A percentile compares a stretch with the other conserved stretches of the same genome.
Evolutionary conservation across 176 grass and related monocot genomes (phyloP).

Genomic region (Guadua angustifolia): DNA sequence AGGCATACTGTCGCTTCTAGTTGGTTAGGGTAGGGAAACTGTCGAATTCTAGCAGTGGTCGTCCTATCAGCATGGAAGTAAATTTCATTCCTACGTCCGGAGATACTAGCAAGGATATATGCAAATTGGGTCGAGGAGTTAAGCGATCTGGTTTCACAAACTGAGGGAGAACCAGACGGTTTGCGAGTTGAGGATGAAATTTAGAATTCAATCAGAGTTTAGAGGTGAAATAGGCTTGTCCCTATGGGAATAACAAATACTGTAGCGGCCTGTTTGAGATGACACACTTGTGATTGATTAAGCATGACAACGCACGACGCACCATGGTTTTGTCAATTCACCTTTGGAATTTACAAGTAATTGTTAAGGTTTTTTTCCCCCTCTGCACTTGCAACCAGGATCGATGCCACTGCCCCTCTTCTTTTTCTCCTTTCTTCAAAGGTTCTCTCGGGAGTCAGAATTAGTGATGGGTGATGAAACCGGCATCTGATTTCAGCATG

Average conservation of each 20-base stretch:
- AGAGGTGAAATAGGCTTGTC: no score
- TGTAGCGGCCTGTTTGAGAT: not conserved
- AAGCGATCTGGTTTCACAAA: no score
- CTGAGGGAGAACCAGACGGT: no score
- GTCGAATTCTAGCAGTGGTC: no score
- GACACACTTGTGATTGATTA: slow-evolving; percentile 30
- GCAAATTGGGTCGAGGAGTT: no score
- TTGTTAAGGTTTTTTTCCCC: not conserved
- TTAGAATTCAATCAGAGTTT: no score
- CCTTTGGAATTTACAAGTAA: slow-evolving; percentile 33
- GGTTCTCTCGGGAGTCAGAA: slow-evolving; percentile 18
- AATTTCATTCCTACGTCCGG: no score
- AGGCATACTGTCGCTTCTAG: not conserved
- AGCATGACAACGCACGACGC: slow-evolving; percentile 28
- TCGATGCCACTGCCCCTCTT: slow-evolving; percentile 17
- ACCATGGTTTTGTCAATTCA: slow-evolving; percentile 31
- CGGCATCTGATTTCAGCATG: slow-evolving; percentile 36
- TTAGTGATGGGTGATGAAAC: slow-evolving; percentile 41
- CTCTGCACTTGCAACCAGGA: slow-evolving; percentile 28
- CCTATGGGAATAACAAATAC: not conserved
- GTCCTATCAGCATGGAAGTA: no score
- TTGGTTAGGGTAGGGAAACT: no score
- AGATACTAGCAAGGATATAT: no score
- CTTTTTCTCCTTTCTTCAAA: slow-evolving; percentile 13
- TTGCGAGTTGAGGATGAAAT: no score